Conservation (phyloP, 192 early-diverging fungal genomes). For the Coemansia sp. region DNA sequence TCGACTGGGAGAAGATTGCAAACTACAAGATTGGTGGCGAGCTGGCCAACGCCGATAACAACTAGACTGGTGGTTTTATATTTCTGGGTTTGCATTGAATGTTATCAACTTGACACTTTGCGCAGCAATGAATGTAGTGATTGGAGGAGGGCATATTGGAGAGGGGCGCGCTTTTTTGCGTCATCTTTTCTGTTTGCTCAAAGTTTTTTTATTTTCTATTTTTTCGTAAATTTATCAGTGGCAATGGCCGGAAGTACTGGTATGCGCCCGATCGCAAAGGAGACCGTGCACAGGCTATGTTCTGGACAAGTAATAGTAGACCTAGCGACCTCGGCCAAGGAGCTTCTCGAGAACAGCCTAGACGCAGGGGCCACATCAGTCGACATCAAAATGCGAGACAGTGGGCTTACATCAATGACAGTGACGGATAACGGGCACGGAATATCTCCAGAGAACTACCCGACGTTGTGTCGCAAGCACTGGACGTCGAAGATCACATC, state of each 20-base stretch:
- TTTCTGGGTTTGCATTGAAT: not conserved
- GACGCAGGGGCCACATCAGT: conserved; percentile 84
- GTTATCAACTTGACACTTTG: conserved; percentile 2
- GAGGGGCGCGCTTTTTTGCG: not conserved
- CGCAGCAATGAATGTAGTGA: not conserved
- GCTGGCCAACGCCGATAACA: conserved; percentile 36
- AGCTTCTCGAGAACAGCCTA: conserved; percentile 91
- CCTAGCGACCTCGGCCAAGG: conserved; percentile 83
- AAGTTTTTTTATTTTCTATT: not conserved
- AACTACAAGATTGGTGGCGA: conserved; percentile 51
- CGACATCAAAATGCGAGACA: conserved; percentile 80
- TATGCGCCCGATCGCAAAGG: conserved; percentile 33
- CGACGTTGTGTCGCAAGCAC: conserved; percentile 80
- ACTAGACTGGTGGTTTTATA: not conserved
- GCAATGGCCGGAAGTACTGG: not conserved
- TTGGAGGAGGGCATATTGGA: not conserved
- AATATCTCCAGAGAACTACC: conserved; percentile 64
- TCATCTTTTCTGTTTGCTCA: not conserved
- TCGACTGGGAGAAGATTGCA: conserved; percentile 88
- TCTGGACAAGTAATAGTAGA: conserved; percentile 89
- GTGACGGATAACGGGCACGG: conserved; percentile 91
- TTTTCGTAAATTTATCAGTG: not conserved
- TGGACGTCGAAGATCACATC: conserved; percentile 81
- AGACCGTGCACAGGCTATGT: conserved; percentile 77
- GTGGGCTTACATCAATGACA: conserved; percentile 72